Base-by-base conservation (phyloP, 2,329 filamentous ascomycete genomes). In the Cercospora sojina region DNA sequence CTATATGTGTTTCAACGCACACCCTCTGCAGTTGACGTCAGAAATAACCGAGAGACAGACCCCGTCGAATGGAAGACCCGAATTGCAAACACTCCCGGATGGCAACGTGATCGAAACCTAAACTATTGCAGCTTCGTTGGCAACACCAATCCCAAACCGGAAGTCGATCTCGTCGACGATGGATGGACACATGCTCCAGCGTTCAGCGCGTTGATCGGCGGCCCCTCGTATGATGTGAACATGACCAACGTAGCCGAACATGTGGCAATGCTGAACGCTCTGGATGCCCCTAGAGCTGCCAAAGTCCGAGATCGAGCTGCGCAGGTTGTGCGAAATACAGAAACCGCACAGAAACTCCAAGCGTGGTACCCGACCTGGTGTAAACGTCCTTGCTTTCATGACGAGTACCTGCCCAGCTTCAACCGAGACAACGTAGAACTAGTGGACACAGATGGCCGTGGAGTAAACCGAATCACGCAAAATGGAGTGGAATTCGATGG, bases 301-400 rank as follows among this genome's bases (percentile, higher is more conserved):
- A 67, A 74, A 1, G 74, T 85, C n/a, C 82, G 86, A 1, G 75
- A 74, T 3, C 81, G 84, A 2, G 78, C 83, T 5, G 81, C 83
- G n/a, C 71, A 78, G 0, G 75, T 84, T n/a, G 86, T 90, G n/a
- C 75, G 82, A 41, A 82, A 89, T 69, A 75, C 76, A 10, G 75
- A 74, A 1, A 85, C 82, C 0, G 87, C 87, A 0, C 80, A 81
- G 29, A 80, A 76, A 2, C 80, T 89, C 6, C 85, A 87, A 72
- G 79, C 86, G 0, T 88, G 85, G 84, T 90, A 89, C 72, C 82
- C 84, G 0, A 76, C 77, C 0, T 88, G 84, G 82, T 90, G 88
- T 79, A 90, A 90, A 74, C 83, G 88, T 0, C 87, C 87, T 0
- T 83, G 80, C 29, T 70, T 70, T 49, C 70, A 70, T 32, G 68